Evolutionary conservation across 768 basidiomycete genomes (phyloP).

Genomic region (Coprinopsis cinerea): DNA sequence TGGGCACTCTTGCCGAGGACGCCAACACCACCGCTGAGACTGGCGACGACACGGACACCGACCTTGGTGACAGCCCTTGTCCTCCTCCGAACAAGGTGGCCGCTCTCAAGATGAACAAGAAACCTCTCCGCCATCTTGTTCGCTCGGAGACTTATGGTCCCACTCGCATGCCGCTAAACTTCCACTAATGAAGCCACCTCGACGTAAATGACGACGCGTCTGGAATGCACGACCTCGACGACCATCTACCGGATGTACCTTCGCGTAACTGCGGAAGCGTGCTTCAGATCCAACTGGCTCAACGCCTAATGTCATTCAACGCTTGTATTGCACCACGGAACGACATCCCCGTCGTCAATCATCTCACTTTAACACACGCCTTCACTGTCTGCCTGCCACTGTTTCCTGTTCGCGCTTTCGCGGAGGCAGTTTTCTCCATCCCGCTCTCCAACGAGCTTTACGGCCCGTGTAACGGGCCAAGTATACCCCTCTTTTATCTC

Average conservation of each 20-base stretch:
- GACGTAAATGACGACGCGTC: neutral
- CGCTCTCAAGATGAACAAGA: slow-evolving; percentile 53
- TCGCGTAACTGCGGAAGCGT: neutral
- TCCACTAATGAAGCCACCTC: neutral
- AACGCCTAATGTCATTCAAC: too few relatives aligned
- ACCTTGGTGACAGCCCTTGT: slow-evolving; percentile 84
- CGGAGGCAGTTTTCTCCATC: too few relatives aligned
- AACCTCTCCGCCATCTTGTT: slow-evolving; percentile 39
- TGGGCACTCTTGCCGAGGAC: slow-evolving; percentile 66
- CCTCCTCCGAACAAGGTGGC: slow-evolving; percentile 64
- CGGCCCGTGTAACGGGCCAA: too few relatives aligned
- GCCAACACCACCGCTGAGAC: slow-evolving; percentile 52
- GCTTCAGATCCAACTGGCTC: neutral
- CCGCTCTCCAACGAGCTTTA: too few relatives aligned
- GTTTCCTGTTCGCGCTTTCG: too few relatives aligned
- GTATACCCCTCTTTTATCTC: too few relatives aligned
- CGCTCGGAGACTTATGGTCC: slow-evolving; percentile 71
- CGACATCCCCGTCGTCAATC: too few relatives aligned
- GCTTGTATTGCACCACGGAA: too few relatives aligned
- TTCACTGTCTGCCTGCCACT: too few relatives aligned
- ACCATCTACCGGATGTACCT: neutral
- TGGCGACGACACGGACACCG: slow-evolving; percentile 66
- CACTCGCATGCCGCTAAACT: slow-evolving; percentile 34
- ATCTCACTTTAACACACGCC: too few relatives aligned
- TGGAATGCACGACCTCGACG: slow-evolving; percentile 1